Conservation (phyloP, 768 basidiomycete genomes). For the Fistulinella prunicolor region DNA sequence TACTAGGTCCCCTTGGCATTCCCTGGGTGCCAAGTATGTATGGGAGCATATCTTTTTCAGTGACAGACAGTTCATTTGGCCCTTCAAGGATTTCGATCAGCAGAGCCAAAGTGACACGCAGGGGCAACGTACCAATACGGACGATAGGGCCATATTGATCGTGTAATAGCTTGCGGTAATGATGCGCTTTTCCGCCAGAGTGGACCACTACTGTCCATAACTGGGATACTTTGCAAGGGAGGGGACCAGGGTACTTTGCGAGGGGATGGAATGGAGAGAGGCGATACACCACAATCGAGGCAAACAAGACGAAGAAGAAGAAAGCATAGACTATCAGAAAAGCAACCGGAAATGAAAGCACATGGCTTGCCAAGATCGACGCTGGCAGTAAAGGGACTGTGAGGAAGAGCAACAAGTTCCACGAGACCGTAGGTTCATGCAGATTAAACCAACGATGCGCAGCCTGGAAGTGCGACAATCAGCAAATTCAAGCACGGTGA, state of each 20-base stretch:
- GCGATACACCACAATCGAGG: constrained; percentile 34
- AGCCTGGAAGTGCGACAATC: constrained; percentile 4
- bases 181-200: constrained; percentile 18
- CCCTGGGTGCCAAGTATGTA: constrained; percentile 27
- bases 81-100: constrained; percentile 27
- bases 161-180: constrained; percentile 25
- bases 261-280: constrained; percentile 40
- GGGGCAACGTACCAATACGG: constrained; percentile 28
- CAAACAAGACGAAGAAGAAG: constrained; percentile 20
- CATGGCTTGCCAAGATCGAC: constrained; percentile 9
- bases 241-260: constrained; percentile 37
- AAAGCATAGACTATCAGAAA: constrained; percentile 12
- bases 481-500: not conserved
- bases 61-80: constrained; percentile 38
- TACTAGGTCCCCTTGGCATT: constrained; percentile 29
- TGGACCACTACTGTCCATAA: constrained; percentile 22
- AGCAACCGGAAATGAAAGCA: constrained; percentile 3
- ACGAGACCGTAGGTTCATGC: constrained; percentile 16
- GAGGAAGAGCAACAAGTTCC: constrained; percentile 11
- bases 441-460: constrained; percentile 17
- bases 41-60: constrained; percentile 20
- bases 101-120: not conserved
- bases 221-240: constrained; percentile 30
- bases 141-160: constrained; percentile 32
- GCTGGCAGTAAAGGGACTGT: constrained; percentile 12